A percentile compares a stretch with the other conserved stretches of the same genome.
Conservation (phyloP, 495 filamentous ascomycete species). For the Penicillium fimorum region DNA sequence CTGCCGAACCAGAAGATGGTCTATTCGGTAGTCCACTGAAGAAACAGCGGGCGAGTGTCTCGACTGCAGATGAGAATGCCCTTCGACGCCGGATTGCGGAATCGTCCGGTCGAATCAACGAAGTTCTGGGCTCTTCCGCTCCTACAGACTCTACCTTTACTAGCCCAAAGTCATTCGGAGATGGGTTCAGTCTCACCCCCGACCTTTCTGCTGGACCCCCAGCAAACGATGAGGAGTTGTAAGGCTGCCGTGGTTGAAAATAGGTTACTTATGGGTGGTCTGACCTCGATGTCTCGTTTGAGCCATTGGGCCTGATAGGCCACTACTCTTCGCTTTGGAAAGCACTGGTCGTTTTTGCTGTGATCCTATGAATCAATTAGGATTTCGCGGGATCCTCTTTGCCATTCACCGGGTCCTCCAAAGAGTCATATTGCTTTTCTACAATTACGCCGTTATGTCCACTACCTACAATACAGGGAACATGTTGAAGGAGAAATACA, state of each 20-base stretch:
- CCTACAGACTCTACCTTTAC: constrained; percentile 8
- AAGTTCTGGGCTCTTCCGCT: constrained; percentile 27
- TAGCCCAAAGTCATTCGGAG: constrained; percentile 14
- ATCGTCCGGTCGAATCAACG: constrained; percentile 38
- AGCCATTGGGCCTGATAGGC: neutral
- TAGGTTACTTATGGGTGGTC: neutral
- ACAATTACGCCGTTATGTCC: constrained; percentile 30
- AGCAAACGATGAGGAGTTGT: constrained; percentile 40
- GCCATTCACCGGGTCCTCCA: constrained; percentile 1
- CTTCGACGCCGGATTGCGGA: constrained; percentile 49
- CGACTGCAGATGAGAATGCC: constrained; percentile 57
- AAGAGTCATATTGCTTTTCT: constrained; percentile 5
- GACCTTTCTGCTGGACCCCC: constrained; percentile 7
- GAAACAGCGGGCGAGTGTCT: constrained; percentile 73
- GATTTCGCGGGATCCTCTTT: neutral
- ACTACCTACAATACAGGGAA: constrained; percentile 24
- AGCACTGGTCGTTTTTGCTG: constrained; percentile 2
- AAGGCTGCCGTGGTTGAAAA: constrained; percentile 8
- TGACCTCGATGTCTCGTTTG: neutral
- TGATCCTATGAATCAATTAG: neutral
- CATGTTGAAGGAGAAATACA: constrained; percentile 27
- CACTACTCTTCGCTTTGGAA: neutral
- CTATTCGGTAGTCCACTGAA: constrained; percentile 79
- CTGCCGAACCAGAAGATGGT: constrained; percentile 38
- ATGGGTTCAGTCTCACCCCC: constrained; percentile 11